Percentiles rank a stretch among this genome's conserved stretches.
Evolutionary conservation across 2,329 filamentous ascomycete species (phyloP).

Genomic region (Colletotrichum orbiculare): DNA sequence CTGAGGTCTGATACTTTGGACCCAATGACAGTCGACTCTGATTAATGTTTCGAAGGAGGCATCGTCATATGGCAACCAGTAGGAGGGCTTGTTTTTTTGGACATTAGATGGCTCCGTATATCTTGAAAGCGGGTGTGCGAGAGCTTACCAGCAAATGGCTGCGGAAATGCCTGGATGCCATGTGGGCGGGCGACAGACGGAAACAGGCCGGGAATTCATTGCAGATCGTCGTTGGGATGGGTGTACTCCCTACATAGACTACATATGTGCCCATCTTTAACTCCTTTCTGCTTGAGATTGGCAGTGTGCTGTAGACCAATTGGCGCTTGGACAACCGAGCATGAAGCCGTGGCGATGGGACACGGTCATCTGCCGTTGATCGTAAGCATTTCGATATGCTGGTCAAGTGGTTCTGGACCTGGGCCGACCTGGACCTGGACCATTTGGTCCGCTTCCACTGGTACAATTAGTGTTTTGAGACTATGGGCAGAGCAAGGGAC

Average conservation of each 20-base stretch:
- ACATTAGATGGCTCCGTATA: constrained; percentile 11
- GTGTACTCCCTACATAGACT: constrained; percentile 7
- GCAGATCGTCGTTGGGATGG: constrained; percentile 30
- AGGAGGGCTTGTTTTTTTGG: neutral
- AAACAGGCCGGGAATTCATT: constrained; percentile 21
- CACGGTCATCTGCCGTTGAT: constrained; percentile 20
- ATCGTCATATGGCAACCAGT: constrained; percentile 1
- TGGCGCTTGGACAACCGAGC: constrained; percentile 5
- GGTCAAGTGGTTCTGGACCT: constrained; percentile 2
- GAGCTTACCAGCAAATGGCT: neutral
- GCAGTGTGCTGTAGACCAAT: constrained; percentile 11
- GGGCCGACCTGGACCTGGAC: constrained; percentile 13
- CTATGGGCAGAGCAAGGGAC: neutral
- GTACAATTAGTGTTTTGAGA: neutral
- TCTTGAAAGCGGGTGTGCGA: no score
- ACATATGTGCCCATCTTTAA: constrained; percentile 22
- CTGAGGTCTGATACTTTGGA: neutral
- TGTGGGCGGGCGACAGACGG: constrained; percentile 23
- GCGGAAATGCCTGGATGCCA: constrained; percentile 27
- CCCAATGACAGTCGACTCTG: constrained; percentile 13
- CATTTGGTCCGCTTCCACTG: constrained; percentile 14
- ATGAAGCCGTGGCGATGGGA: constrained; percentile 13
- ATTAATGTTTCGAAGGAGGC: constrained; percentile 12
- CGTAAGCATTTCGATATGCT: constrained; percentile 5
- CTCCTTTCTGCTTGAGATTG: constrained; percentile 16